These are phyloP conservation scores for Penicillium nucicola DNA, from an alignment of 495 filamentous ascomycete genomes.

Conservation along the genomic window DNA sequence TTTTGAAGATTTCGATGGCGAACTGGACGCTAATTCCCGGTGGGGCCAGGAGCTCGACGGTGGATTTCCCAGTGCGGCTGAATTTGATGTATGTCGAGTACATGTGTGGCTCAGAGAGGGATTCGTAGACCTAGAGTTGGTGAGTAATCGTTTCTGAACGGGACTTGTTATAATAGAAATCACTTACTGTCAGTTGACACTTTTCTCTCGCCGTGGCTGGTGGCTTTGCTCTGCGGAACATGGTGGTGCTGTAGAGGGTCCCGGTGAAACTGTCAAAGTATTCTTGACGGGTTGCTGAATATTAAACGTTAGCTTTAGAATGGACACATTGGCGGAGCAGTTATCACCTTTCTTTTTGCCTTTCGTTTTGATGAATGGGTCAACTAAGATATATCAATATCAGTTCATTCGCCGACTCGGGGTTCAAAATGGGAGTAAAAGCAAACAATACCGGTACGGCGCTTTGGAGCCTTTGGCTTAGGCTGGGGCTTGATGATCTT, in stretches of 20 bases:
- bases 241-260: constrained; percentile 13
- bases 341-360: constrained; percentile 2
- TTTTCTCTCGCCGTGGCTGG: not conserved
- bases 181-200: constrained; percentile 28
- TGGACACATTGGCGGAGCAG: not conserved
- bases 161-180: too few species aligned
- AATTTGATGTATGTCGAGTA: constrained; percentile 44
- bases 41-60: constrained; percentile 29
- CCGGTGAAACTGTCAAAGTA: constrained; percentile 14
- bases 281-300: constrained; percentile 22
- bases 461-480: constrained; percentile 21
- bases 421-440: not conserved
- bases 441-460: constrained; percentile 10
- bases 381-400: not conserved
- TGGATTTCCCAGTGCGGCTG: constrained; percentile 23
- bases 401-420: not conserved
- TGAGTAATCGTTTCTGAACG: not conserved
- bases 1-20: constrained; percentile 48
- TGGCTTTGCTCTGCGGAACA: constrained; percentile 12
- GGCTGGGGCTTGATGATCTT: not conserved
- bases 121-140: constrained; percentile 49
- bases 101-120: constrained; percentile 38
- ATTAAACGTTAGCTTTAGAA: not conserved
- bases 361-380: not conserved
- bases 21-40: constrained; percentile 22